Conservation (phyloP, 768 basidiomycete species). For the Leccinum disarticulatum region DNA sequence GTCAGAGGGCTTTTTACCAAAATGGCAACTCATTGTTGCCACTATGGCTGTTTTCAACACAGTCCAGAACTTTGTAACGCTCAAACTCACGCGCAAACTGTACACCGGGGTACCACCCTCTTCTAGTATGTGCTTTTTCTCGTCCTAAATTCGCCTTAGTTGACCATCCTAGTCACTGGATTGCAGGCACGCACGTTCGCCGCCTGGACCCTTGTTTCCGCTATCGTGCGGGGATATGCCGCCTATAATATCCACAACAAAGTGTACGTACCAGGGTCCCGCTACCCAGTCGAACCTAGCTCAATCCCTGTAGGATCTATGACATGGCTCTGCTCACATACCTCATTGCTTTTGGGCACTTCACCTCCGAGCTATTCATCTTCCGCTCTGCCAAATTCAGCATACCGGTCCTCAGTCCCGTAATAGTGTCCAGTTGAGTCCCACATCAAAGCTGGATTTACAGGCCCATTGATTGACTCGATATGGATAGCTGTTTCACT, state of each 20-base stretch:
- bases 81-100: constrained; percentile 73
- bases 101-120: constrained; percentile 53
- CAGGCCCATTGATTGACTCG: constrained; percentile 12
- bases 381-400: constrained; percentile 72
- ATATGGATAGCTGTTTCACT: constrained; percentile 55
- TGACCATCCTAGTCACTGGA: constrained; percentile 60
- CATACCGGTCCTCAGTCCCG: constrained; percentile 62
- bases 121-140: constrained; percentile 33
- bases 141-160: background rate
- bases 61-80: constrained; percentile 75
- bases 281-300: constrained; percentile 1
- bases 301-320: constrained; percentile 63
- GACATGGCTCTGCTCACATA: constrained; percentile 87
- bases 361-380: constrained; percentile 80
- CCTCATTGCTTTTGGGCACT: constrained; percentile 88
- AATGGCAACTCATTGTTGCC: constrained; percentile 86
- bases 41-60: constrained; percentile 82
- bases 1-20: constrained; percentile 69
- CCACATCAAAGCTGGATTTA: constrained; percentile 32
- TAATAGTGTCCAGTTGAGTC: constrained; percentile 78
- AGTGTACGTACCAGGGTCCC: constrained; percentile 50
- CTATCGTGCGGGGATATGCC: constrained; percentile 79
- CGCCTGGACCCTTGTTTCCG: constrained; percentile 86
- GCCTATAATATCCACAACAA: constrained; percentile 87
- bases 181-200: constrained; percentile 90